A percentile compares a stretch with the other conserved stretches of the same genome.
These are phyloP conservation scores for Stereocaulon alpinum DNA, from an alignment of 495 filamentous ascomycete species.

Conservation along the genomic window DNA sequence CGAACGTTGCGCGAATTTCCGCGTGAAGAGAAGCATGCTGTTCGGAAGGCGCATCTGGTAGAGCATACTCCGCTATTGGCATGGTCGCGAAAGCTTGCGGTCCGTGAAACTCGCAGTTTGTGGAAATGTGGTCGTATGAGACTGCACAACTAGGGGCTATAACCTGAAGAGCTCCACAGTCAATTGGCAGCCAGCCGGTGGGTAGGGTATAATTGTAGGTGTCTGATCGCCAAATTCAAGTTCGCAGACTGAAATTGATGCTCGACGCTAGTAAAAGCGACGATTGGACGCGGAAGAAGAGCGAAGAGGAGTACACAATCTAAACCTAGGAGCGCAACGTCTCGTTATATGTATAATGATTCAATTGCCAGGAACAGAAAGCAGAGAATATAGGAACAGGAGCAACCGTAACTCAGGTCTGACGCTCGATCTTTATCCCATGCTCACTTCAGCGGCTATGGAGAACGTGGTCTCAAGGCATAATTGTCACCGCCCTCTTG, in stretches of 20 bases:
- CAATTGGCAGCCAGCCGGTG: no score
- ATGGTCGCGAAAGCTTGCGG: neutral
- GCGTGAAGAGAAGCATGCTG: conserved; percentile 10
- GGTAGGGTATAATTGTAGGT: no score
- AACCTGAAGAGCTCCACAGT: no score
- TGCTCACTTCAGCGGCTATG: neutral
- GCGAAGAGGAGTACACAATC: neutral
- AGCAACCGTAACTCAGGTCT: neutral
- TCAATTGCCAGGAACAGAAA: neutral
- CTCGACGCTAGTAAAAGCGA: no score
- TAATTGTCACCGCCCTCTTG: neutral
- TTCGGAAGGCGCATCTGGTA: conserved; percentile 9
- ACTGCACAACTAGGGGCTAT: no score
- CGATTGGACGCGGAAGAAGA: neutral
- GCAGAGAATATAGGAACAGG: neutral
- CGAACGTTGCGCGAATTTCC: conserved; percentile 31
- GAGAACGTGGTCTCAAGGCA: neutral
- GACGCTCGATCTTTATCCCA: conserved; percentile 1
- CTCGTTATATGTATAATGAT: neutral
- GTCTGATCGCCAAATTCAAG: no score
- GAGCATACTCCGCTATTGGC: neutral
- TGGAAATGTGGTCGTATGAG: neutral
- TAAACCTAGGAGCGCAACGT: neutral
- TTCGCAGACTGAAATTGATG: no score
- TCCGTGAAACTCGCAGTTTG: neutral